Evolutionary conservation across 2,329 filamentous ascomycete genomes (phyloP).

Genomic region (Claviceps capensis): DNA sequence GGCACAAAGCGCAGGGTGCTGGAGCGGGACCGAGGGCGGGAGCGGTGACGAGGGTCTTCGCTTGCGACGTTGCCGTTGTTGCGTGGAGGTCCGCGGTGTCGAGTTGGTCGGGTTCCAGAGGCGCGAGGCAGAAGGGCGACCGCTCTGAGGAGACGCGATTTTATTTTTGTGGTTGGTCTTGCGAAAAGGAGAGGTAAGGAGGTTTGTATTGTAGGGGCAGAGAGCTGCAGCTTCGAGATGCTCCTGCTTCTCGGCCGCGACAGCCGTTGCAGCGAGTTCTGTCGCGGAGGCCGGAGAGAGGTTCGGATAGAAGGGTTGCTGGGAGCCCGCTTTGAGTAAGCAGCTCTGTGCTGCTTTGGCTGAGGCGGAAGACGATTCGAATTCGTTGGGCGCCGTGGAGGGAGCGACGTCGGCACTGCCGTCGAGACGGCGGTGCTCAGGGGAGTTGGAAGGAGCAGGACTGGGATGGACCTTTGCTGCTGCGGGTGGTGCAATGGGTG

Average conservation of each 20-base stretch:
- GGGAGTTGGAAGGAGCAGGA: not conserved
- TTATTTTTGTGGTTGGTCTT: conserved; percentile 21
- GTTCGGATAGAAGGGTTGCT: conserved; percentile 18
- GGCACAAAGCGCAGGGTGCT: conserved; percentile 28
- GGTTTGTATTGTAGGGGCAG: not conserved
- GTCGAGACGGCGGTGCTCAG: conserved; percentile 31
- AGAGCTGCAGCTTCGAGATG: not conserved
- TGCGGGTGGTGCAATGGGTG: not conserved
- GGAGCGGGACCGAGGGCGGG: conserved; percentile 36
- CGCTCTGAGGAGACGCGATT: conserved; percentile 17
- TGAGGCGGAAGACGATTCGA: conserved; percentile 13
- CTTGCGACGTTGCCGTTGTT: conserved; percentile 14
- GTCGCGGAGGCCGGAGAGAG: not conserved
- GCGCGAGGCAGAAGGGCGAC: conserved; percentile 31
- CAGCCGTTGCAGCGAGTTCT: conserved; percentile 1
- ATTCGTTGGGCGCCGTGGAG: conserved; percentile 36
- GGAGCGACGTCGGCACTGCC: conserved; percentile 27
- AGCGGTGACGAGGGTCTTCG: conserved; percentile 41
- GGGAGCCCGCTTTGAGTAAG: conserved; percentile 16
- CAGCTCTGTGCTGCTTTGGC: conserved; percentile 14
- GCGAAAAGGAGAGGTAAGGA: conserved; percentile 26
- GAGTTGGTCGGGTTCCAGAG: conserved; percentile 51
- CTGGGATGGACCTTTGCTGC: not conserved
- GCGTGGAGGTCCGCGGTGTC: conserved; percentile 30
- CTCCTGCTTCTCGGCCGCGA: not conserved